A percentile compares a stretch with the other conserved stretches of the same genome.
Evolutionary conservation across 805 yeast species (phyloP).

Genomic region (Saturnispora zaruensis): DNA sequence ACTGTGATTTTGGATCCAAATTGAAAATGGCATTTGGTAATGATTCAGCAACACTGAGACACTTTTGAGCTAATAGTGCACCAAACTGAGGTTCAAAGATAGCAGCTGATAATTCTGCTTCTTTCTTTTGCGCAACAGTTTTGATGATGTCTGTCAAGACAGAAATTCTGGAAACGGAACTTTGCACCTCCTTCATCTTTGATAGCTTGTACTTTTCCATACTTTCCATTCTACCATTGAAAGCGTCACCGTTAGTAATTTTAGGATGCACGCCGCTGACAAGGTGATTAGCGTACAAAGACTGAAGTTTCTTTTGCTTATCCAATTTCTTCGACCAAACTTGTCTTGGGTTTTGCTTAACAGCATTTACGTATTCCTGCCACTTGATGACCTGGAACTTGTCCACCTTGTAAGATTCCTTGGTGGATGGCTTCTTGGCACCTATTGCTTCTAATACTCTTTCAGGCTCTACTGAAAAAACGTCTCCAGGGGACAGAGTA

Average conservation of each 20-base stretch:
- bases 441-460: constrained; percentile 83
- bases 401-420: constrained; percentile 60
- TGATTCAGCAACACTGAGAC: constrained; percentile 30
- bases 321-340: constrained; percentile 43
- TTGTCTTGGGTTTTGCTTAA: constrained; percentile 45
- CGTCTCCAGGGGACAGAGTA: constrained; percentile 74
- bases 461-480: constrained; percentile 78
- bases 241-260: constrained; percentile 7
- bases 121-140: constrained; percentile 15
- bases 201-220: constrained; percentile 27
- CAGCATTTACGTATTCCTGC: constrained; percentile 63
- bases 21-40: constrained; percentile 21
- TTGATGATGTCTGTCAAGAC: constrained; percentile 38
- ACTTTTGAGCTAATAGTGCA: constrained; percentile 24
- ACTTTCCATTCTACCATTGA: constrained; percentile 22
- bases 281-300: constrained; percentile 18
- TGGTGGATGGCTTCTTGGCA: constrained; percentile 67
- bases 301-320: constrained; percentile 36
- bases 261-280: constrained; percentile 20
- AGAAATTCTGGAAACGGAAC: constrained; percentile 36
- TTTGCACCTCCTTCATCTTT: constrained; percentile 27
- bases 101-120: constrained; percentile 19
- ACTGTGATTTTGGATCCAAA: constrained; percentile 33
- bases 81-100: constrained; percentile 33
- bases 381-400: constrained; percentile 63